Base-by-base conservation (phyloP, 2,329 filamentous ascomycete genomes). In the Diplodia corticola region DNA sequence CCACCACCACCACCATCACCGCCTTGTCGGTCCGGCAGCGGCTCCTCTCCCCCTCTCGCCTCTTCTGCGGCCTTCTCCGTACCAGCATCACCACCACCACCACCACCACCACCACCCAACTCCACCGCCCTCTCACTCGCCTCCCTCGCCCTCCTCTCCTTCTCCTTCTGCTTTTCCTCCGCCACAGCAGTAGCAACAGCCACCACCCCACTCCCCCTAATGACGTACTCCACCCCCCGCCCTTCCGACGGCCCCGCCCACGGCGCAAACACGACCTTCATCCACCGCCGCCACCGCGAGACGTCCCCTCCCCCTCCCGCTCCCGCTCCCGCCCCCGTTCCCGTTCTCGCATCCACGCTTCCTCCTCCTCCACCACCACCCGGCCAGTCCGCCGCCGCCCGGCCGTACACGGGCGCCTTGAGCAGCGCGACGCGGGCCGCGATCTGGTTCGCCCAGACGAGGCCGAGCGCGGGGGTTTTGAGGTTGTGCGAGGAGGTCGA, bases 361-460 rank as follows among this genome's bases (percentile, higher is more conserved):
- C n/a, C 59, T 12, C 28, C 60, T 12, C 20, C 35, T 12, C 30
- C 61, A 69, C 75, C 70, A 70, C 80, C 66, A 71, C 77, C 70
- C 80, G 77, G 69, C 15, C 72, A 73, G 22, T 74, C 71, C 26
- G 70, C 69, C 0, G 80, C 78, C 17, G 22, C 24, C 60, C 30
- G 65, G 35, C 30, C 75, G 81, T 74, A 87, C 74, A 76, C 78
- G 0, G 89, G 88, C 57, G 87, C 81, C 73, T 93, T 93, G 73
- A 93, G 87, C 61, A 98, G 80, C 0, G 91, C 92, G 67, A 98
- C 87, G 12, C 94, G 89, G 71, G 89, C 89, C 1, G 91, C 88
- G 57, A 97, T 88, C 80, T 97, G 93, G 33, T 93, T 94, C 2
- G 92, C 89, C 94, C 94, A 98, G 12, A 96, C 90, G 7, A 97